Evolutionary conservation across 1,139 yeast genomes (phyloP).

Genomic region (Candida tunisiensis): DNA sequence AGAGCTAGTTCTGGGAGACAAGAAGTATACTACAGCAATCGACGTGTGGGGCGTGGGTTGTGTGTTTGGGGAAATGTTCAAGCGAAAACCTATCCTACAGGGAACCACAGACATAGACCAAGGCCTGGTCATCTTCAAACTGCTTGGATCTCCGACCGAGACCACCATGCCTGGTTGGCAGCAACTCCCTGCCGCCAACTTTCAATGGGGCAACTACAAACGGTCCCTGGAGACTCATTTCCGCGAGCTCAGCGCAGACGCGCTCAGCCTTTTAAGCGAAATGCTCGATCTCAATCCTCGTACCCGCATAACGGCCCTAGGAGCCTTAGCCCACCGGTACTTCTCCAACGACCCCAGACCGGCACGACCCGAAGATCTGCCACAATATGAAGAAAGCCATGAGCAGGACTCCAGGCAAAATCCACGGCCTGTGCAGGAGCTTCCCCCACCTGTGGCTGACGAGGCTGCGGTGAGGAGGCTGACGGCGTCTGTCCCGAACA

Average conservation of each 20-base stretch:
- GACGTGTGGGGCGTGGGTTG: constrained; percentile 98
- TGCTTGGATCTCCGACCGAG: constrained; percentile 66
- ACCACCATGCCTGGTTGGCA: constrained; percentile 50
- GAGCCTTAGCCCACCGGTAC: constrained; percentile 57
- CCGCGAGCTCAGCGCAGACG: constrained; percentile 17
- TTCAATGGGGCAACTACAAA: constrained; percentile 24
- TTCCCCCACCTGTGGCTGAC: no score
- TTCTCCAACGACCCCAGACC: constrained; percentile 21
- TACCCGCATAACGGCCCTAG: constrained; percentile 58
- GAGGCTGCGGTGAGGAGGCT: no score
- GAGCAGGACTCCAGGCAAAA: constrained; percentile 62
- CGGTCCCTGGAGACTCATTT: constrained; percentile 40
- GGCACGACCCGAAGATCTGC: constrained; percentile 25
- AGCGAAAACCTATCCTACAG: constrained; percentile 63
- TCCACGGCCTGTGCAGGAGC: constrained; percentile 23
- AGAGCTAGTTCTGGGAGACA: constrained; percentile 72
- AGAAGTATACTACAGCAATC: constrained; percentile 79
- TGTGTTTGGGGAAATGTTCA: constrained; percentile 83
- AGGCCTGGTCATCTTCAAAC: constrained; percentile 60
- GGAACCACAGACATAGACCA: constrained; percentile 89
- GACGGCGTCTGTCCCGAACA: no score
- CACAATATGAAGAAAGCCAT: constrained; percentile 67
- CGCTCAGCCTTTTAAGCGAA: constrained; percentile 15
- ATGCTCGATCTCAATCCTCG: constrained; percentile 38
- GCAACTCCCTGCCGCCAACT: constrained; percentile 42